These are phyloP conservation scores for Boletus eberwhitei DNA, from an alignment of 768 basidiomycete species.

Conservation along the genomic window DNA sequence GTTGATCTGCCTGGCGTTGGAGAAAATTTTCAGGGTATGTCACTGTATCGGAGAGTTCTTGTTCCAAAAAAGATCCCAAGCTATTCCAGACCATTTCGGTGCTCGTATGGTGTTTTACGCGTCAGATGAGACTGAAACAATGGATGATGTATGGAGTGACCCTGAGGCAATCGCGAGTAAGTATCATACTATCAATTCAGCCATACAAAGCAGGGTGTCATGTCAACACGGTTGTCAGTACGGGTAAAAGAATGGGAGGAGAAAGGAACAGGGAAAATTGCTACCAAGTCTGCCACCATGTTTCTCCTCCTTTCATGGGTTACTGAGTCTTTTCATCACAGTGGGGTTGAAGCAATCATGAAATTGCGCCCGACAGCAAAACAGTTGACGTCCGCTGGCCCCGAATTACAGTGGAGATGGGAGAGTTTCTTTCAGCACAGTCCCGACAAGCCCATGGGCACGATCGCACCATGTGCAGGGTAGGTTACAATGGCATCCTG, in stretches of 20 bases:
- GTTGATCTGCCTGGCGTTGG: conserved; percentile 78
- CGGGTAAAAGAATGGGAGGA: conserved; percentile 31
- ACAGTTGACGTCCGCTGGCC: conserved; percentile 48
- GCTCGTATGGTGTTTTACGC: conserved; percentile 34
- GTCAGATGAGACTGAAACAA: conserved; percentile 42
- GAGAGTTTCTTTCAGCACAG: conserved; percentile 44
- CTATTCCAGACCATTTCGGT: conserved; percentile 27
- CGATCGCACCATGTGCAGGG: conserved; percentile 41
- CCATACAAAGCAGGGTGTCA: conserved; percentile 1
- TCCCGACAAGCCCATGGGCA: conserved; percentile 56
- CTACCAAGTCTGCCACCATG: conserved; percentile 45
- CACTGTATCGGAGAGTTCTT: fast-evolving
- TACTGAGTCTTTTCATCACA: conserved; percentile 17
- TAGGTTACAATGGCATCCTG: conserved; percentile 18
- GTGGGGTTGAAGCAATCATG: conserved; percentile 50
- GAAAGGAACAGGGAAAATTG: conserved; percentile 47
- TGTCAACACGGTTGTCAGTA: conserved; percentile 15
- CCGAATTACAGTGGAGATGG: conserved; percentile 50
- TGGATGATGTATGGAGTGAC: conserved; percentile 45
- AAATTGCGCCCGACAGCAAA: conserved; percentile 50
- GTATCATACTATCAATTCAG: conserved; percentile 4
- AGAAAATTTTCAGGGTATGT: conserved; percentile 56
- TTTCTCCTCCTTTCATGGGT: background rate
- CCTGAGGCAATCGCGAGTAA: conserved; percentile 39
- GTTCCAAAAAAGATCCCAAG: no score